These are phyloP conservation scores for Henckelia pumila DNA, from an alignment of 257 asterid species.

Conservation along the genomic window DNA sequence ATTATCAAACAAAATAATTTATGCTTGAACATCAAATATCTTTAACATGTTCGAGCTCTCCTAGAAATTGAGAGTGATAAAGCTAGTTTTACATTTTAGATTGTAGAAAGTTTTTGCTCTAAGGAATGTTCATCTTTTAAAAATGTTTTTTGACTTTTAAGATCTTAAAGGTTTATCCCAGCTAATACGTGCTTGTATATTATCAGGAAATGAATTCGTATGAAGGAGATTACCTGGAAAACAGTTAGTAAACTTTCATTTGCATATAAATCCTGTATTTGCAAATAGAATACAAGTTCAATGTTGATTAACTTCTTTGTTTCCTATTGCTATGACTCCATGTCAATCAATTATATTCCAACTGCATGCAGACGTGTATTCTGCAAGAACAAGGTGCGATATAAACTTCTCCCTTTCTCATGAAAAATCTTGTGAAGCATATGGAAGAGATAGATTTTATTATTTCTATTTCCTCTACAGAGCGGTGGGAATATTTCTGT, in stretches of 20 bases:
- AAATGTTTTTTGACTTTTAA: not conserved
- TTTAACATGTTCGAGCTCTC: not conserved
- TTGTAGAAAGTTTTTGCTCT: not conserved
- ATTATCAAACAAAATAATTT: not conserved
- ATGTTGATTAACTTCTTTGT: constrained; percentile 10
- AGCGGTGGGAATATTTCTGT: constrained; percentile 42
- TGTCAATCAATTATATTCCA: not conserved
- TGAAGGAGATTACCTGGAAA: constrained; percentile 36
- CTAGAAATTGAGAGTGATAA: not conserved
- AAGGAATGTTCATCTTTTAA: not conserved
- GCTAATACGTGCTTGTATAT: constrained; percentile 9
- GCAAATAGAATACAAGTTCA: not conserved
- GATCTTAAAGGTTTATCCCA: not conserved
- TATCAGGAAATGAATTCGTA: constrained; percentile 52
- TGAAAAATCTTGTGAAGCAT: not conserved
- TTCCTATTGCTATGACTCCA: constrained; percentile 2
- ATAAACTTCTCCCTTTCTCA: not conserved
- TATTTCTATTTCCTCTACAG: constrained; percentile 33
- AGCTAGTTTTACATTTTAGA: not conserved
- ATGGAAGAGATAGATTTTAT: constrained; percentile 4
- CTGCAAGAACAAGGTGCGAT: constrained; percentile 66
- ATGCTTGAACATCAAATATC: not conserved
- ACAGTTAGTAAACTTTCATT: constrained; percentile 30
- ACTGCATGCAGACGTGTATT: constrained; percentile 55
- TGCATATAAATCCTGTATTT: constrained; percentile 5